Evolutionary conservation across 768 basidiomycete species (phyloP), one percentile per base, ranked within the genome.

Genomic region (Galerina marginata): DNA sequence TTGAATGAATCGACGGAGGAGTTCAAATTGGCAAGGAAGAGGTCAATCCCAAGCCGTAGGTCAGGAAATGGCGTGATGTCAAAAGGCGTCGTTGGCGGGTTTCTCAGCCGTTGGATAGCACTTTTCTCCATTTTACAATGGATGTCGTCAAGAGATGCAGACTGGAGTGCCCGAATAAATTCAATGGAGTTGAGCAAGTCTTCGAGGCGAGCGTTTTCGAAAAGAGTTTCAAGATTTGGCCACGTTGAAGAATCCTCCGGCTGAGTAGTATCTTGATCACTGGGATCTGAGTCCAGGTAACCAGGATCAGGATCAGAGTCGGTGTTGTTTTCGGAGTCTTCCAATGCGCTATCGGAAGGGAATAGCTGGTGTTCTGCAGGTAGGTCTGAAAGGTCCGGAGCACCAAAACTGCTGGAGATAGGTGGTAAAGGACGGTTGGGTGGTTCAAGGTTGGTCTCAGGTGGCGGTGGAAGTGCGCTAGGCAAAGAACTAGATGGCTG

Each of bases 121-220:
- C 16, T 50, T 16, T 50, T 26, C 26, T 50, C 49, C 29, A 72
- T 49, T 36, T 48, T 39, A 2, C 50, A 60, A 29, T 57, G 44
- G 16, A 44, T 14, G 39, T 64, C 60, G 47, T 67, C 67, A 42
- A 62, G 55, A 12, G 61, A 65, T 33, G 66, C 69, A n/a, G 47
- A 54, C 45, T 60, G 56, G 10, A 69, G 59, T n/a, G 58, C 54
- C 47, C 48, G 5, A 20, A 69, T 66, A 23, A 68, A 69, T 51
- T 60, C 54, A 23, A 48, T 47, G 6, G 59, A 38, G 23, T 46
- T 57, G 29, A 47, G 42, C 38, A 66, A 42, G 59, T 66, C 62
- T 53, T 66, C n/a, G 25, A 65, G 57, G 43, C 45, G 36, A 23
- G 53, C 49, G 36, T 54, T 49, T 54, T 59, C 51, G 11, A 59